Evolutionary conservation across 129 eudicot species (phyloP).

Genomic region (Kitagawia praeruptora): DNA sequence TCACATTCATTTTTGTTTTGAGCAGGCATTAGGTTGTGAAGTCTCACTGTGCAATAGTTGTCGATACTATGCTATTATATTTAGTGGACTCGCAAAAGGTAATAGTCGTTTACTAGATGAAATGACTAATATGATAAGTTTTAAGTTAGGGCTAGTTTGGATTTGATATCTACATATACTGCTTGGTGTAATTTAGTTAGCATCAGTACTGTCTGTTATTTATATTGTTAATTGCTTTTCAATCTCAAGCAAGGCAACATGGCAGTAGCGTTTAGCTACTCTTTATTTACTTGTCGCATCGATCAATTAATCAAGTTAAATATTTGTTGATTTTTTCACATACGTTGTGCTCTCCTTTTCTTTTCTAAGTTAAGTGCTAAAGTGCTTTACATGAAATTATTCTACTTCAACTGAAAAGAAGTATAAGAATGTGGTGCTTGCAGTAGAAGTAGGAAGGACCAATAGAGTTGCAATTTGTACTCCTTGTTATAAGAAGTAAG

Average conservation of each 20-base stretch:
- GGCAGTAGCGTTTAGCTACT: too few species aligned
- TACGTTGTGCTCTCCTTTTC: not conserved
- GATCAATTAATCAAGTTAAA: not conserved
- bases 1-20: slow-evolving; percentile 15
- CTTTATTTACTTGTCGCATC: not conserved
- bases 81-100: slow-evolving; percentile 77
- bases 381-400: not conserved
- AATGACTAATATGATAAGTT: not conserved
- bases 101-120: not conserved
- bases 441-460: not conserved
- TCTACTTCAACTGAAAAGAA: not conserved
- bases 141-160: not conserved
- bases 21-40: slow-evolving; percentile 65
- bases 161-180: not conserved
- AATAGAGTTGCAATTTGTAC: not conserved
- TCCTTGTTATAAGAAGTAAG: not conserved
- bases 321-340: not conserved
- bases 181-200: not conserved
- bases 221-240: too few species aligned
- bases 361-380: not conserved
- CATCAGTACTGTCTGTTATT: not conserved
- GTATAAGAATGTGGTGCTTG: not conserved
- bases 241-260: too few species aligned
- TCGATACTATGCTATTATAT: slow-evolving; percentile 48
- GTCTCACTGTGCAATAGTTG: slow-evolving; percentile 35